Percentiles rank a stretch among this genome's conserved stretches.
Conservation (phyloP, 371 early-diverging fungal species). For the Dinochytrium kinnereticum region DNA sequence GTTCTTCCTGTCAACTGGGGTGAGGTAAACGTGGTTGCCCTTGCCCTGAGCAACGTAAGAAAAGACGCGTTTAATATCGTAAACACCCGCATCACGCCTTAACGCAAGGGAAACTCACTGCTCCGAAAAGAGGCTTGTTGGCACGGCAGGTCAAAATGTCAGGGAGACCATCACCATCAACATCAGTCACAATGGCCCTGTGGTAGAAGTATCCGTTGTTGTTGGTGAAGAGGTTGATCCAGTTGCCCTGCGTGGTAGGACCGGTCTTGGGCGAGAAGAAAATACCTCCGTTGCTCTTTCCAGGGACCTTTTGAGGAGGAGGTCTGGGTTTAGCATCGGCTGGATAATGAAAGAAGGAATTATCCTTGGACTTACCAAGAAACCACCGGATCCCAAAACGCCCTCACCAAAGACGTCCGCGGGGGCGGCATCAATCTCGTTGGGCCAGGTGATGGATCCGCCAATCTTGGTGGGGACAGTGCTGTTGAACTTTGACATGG, state of each 20-base stretch:
- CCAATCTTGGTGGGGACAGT: constrained; percentile 19
- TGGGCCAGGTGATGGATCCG: constrained; percentile 36
- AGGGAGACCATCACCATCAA: constrained; percentile 26
- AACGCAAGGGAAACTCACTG: not conserved
- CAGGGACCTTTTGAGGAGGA: constrained; percentile 18
- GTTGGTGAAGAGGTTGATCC: constrained; percentile 1
- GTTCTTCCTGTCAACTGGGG: constrained; percentile 21
- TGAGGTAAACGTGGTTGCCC: constrained; percentile 14
- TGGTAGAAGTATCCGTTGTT: constrained; percentile 32
- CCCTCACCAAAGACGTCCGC: constrained; percentile 23
- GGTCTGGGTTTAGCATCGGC: no score
- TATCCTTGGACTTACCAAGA: constrained; percentile 15
- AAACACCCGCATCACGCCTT: not conserved
- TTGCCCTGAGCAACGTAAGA: constrained; percentile 3
- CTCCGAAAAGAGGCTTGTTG: constrained; percentile 22
- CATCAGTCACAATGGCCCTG: constrained; percentile 22
- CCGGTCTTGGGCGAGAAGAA: constrained; percentile 25
- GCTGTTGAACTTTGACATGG: constrained; percentile 1
- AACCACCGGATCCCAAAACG: constrained; percentile 28
- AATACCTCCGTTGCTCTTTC: constrained; percentile 24
- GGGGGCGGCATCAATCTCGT: constrained; percentile 19
- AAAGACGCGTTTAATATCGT: not conserved
- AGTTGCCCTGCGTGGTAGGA: not conserved
- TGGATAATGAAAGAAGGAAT: no score
- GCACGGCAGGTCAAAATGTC: constrained; percentile 35